Conservation (phyloP, 2,329 filamentous ascomycete species). For the Arthrocladium fulminans region DNA sequence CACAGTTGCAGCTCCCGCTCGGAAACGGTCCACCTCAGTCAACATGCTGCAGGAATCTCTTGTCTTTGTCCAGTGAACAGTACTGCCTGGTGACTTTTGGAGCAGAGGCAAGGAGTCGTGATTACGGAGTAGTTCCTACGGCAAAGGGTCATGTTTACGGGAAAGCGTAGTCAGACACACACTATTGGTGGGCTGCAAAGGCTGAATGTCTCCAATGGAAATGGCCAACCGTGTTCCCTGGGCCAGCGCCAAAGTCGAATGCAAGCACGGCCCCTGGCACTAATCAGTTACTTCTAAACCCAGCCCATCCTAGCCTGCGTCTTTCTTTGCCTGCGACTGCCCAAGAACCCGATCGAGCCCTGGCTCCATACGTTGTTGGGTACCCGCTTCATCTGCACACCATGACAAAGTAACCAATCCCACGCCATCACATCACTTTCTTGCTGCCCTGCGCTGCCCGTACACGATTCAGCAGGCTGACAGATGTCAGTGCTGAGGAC, state of each 20-base stretch:
- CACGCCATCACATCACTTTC: constrained; percentile 4
- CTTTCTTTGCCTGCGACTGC: neutral
- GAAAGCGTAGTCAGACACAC: no score
- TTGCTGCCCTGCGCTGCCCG: neutral
- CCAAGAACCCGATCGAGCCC: neutral
- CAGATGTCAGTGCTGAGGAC: constrained; percentile 2
- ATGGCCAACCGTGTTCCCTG: neutral
- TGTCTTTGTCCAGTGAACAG: no score
- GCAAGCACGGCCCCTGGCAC: constrained; percentile 5
- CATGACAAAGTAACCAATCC: constrained; percentile 4
- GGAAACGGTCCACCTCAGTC: no score
- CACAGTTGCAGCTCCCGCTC: no score
- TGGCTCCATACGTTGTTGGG: neutral
- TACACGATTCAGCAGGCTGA: constrained; percentile 4
- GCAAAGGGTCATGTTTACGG: no score
- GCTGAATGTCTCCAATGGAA: neutral
- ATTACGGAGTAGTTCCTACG: no score
- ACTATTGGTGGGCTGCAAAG: no score
- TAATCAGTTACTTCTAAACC: neutral
- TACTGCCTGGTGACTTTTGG: no score
- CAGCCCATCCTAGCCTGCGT: neutral
- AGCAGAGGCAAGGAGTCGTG: no score
- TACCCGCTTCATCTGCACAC: constrained; percentile 7
- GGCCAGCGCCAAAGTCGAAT: neutral
- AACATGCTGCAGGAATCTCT: no score